Evolutionary conservation across 2,329 filamentous ascomycete genomes (phyloP).

Genomic region (Onygena corvina): DNA sequence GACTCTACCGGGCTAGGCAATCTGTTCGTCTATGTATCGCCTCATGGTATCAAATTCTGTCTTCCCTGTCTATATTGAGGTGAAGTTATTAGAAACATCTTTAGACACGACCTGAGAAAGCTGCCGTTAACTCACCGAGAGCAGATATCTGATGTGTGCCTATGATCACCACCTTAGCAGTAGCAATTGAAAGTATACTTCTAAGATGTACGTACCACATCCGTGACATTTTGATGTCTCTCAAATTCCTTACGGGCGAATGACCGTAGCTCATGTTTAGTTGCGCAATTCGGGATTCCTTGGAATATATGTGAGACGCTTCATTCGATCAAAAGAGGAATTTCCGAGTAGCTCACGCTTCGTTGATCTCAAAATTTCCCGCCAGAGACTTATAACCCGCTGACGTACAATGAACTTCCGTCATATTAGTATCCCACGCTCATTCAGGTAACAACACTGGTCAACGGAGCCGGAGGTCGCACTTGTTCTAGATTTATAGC

Average conservation of each 20-base stretch:
- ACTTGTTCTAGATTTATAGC: conserved; percentile 31
- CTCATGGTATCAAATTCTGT: conserved; percentile 37
- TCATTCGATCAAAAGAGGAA: background rate
- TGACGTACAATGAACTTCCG: conserved; percentile 34
- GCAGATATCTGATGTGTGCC: conserved; percentile 35
- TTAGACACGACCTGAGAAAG: conserved; percentile 4
- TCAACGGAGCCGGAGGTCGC: conserved; percentile 11
- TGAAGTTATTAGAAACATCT: background rate
- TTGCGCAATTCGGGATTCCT: conserved; percentile 32
- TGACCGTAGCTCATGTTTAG: conserved; percentile 30
- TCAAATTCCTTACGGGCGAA: conserved; percentile 37
- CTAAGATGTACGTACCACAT: conserved; percentile 26
- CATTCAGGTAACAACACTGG: background rate
- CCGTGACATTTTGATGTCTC: conserved; percentile 32
- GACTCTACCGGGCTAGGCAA: conserved; percentile 10
- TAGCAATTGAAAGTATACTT: conserved; percentile 2
- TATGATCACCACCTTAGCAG: conserved; percentile 5
- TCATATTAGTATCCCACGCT: conserved; percentile 6
- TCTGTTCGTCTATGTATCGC: conserved; percentile 37
- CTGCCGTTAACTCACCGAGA: conserved; percentile 24
- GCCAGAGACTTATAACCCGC: conserved; percentile 33
- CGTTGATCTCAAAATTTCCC: conserved; percentile 32
- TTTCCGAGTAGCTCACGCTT: conserved; percentile 23
- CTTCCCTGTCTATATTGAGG: conserved; percentile 30
- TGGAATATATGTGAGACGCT: background rate